Percentiles rank a stretch among this genome's conserved stretches.
Conservation (phyloP, 495 filamentous ascomycete species). For the Oidiodendron maius region DNA sequence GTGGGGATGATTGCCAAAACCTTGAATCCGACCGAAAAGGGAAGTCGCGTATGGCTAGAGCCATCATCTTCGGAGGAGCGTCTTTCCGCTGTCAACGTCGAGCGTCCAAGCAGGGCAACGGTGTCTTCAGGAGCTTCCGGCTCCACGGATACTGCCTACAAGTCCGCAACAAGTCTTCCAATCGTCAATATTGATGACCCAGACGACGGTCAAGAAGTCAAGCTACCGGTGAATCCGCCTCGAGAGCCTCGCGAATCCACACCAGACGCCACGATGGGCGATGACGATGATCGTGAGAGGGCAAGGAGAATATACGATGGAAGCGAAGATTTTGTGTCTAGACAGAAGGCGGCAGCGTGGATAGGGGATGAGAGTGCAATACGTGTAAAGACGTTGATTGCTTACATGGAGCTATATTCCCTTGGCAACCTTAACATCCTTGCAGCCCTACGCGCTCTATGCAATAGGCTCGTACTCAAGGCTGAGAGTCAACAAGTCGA, state of each 20-base stretch:
- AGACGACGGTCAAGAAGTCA: constrained; percentile 17
- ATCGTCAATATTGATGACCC: constrained; percentile 38
- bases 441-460: constrained; percentile 70
- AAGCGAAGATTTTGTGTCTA: constrained; percentile 72
- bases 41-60: constrained; percentile 18
- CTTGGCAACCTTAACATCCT: constrained; percentile 81
- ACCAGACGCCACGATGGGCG: constrained; percentile 38
- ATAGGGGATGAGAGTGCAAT: constrained; percentile 71
- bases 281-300: constrained; percentile 50
- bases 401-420: constrained; percentile 90
- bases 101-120: constrained; percentile 35
- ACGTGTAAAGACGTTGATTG: constrained; percentile 61
- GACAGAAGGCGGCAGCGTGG: constrained; percentile 78
- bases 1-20: constrained; percentile 20
- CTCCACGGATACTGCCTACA: constrained; percentile 25
- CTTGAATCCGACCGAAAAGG: constrained; percentile 8
- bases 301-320: constrained; percentile 81
- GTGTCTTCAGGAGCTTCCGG: constrained; percentile 30
- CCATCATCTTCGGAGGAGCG: constrained; percentile 34
- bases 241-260: constrained; percentile 30
- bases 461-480: constrained; percentile 73
- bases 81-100: constrained; percentile 26
- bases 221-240: constrained; percentile 14
- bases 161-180: constrained; percentile 42
- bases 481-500: constrained; percentile 97